Evolutionary conservation across 805 yeast genomes (phyloP).

Genomic region (Starmera amethionina): DNA sequence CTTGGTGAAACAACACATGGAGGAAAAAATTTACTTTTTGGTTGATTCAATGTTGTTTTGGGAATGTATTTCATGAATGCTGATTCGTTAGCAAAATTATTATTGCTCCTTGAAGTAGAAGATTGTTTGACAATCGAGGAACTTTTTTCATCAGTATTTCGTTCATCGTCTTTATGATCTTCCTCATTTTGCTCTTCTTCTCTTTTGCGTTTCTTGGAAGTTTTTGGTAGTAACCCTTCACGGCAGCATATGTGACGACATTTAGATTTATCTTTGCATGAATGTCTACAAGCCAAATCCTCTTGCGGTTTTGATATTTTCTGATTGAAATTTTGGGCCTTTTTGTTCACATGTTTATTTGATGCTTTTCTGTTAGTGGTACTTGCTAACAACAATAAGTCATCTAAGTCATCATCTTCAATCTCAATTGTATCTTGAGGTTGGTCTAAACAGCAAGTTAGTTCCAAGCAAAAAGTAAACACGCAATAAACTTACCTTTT

Average conservation of each 20-base stretch:
- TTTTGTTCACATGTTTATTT: constrained; percentile 1
- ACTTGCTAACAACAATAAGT: constrained; percentile 15
- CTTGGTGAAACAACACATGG: too few species aligned
- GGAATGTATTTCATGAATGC: too few species aligned
- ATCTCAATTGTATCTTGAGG: constrained; percentile 10
- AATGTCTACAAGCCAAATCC: constrained; percentile 30
- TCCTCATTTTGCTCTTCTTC: neutral
- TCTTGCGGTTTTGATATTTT: constrained; percentile 15
- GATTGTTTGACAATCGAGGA: neutral
- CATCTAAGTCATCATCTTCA: constrained; percentile 19
- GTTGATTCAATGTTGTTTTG: too few species aligned
- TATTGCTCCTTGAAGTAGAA: neutral
- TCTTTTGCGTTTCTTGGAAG: neutral
- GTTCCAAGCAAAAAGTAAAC: too few species aligned
- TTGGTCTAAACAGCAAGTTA: neutral
- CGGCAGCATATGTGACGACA: constrained; percentile 41
- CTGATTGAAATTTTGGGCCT: neutral
- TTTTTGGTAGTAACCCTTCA: constrained; percentile 26
- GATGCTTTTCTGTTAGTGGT: neutral
- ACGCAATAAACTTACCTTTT: too few species aligned
- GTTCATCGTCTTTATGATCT: too few species aligned
- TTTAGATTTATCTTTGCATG: constrained; percentile 27
- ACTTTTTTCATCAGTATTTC: neutral
- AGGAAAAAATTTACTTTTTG: too few species aligned
- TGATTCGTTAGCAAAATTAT: too few species aligned